Evolutionary conservation across 2,329 filamentous ascomycete species (phyloP).

Genomic region (Microdochium trichocladiopsis): DNA sequence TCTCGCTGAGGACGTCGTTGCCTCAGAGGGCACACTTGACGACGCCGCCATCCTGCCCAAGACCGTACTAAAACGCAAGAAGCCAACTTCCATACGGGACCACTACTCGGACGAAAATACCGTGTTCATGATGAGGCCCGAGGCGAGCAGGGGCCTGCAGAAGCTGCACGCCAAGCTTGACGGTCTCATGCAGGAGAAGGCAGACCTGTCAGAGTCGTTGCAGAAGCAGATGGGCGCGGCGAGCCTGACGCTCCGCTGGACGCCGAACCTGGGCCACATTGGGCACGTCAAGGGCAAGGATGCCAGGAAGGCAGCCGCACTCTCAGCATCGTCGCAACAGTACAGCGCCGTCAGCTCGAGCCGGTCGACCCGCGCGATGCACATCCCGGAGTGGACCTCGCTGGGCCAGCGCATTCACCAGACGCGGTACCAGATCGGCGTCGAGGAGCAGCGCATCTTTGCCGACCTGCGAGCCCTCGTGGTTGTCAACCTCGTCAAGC

Average conservation of each 20-base stretch:
- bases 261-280: conserved; percentile 79
- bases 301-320: conserved; percentile 25
- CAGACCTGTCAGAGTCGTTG: conserved; percentile 51
- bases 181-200: conserved; percentile 52
- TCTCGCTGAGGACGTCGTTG: conserved; percentile 65
- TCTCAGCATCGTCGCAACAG: background rate
- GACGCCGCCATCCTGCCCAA: conserved; percentile 48
- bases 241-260: conserved; percentile 76
- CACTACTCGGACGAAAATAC: conserved; percentile 54
- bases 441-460: conserved; percentile 80
- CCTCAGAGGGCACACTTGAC: conserved; percentile 56
- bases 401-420: conserved; percentile 77
- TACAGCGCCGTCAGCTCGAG: conserved; percentile 63
- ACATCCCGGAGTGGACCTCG: conserved; percentile 74
- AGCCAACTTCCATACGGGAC: conserved; percentile 40
- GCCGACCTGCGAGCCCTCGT: conserved; percentile 66
- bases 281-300: conserved; percentile 86
- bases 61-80: conserved; percentile 23
- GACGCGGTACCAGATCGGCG: conserved; percentile 67
- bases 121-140: conserved; percentile 58
- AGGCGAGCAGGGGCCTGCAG: conserved; percentile 59
- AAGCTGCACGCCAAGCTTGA: conserved; percentile 63
- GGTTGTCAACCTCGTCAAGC: conserved; percentile 72
- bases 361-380: conserved; percentile 78
- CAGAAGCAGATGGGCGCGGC: conserved; percentile 53